Evolutionary conservation across 2,329 filamentous ascomycete genomes (phyloP), one percentile per base, ranked within the genome.

Genomic region (Aotearoamyces nothofagi): DNA sequence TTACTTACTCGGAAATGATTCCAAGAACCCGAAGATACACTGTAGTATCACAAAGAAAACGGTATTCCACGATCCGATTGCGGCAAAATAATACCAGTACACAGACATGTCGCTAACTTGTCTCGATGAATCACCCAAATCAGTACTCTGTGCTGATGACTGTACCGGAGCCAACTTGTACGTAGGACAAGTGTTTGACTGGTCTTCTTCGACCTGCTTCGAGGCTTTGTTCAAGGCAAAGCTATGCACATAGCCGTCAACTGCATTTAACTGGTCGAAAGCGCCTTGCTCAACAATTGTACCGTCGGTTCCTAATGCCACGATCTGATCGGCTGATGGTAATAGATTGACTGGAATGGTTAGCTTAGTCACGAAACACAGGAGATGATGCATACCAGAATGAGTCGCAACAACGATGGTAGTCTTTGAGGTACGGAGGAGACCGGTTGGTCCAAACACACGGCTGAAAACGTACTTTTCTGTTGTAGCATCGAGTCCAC

Each of bases 321-420:
- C 40, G 14, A 56, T 46, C 19, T 54, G 45, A 38, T 56, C 52
- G 15, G 46, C 49, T 17, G 50, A 48, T 10, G 46, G 45, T 3
- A 54, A 9, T 29, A 35, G 19, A 25, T 34, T 30, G 20, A 39
- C 29, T n/a, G n/a, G n/a, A n/a, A n/a, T n/a, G 19, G n/a, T n/a
- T 14, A 11, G 13, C 13, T 26, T 22, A 24, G 20, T n/a, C n/a
- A n/a, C n/a, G n/a, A n/a, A n/a, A n/a, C n/a, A n/a, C 23, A 27
- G 5, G 15, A 9, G 8, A 20, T n/a, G 11, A 17, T 19, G n/a
- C n/a, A n/a, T n/a, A n/a, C n/a, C n/a, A 11, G 33, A 22, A 22
- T 35, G 52, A 2, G 51, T 55, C 4, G 49, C 44, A 4, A 57
- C 38, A 6, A 58, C 15, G 0, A 51, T 36, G 1, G 55, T 55